Evolutionary conservation across 2,329 filamentous ascomycete genomes (phyloP).

Genomic region (Ophiosphaerella herpotricha): DNA sequence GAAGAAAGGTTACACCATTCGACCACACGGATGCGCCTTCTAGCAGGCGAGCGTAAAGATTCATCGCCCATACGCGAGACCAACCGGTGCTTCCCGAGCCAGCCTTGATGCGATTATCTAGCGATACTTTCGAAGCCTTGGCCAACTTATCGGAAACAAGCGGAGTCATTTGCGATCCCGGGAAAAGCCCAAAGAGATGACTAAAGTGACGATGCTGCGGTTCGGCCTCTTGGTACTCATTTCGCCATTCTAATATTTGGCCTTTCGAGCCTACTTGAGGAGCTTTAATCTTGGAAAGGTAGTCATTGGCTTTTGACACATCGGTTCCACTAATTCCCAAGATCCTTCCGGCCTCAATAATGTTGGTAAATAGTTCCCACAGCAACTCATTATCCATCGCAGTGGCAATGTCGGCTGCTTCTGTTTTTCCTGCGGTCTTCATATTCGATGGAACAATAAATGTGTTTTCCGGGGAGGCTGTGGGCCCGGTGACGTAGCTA

Average conservation of each 20-base stretch:
- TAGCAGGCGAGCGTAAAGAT: conserved; percentile 54
- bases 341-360: conserved; percentile 14
- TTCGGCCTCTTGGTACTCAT: conserved; percentile 48
- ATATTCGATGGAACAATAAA: conserved; percentile 25
- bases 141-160: conserved; percentile 39
- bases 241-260: conserved; percentile 23
- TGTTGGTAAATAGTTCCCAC: conserved; percentile 45
- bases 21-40: conserved; percentile 35
- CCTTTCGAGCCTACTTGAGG: conserved; percentile 14
- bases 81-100: conserved; percentile 55
- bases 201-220: conserved; percentile 58
- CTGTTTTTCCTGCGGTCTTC: conserved; percentile 20
- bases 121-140: conserved; percentile 34
- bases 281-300: conserved; percentile 1
- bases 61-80: conserved; percentile 58
- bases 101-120: conserved; percentile 34
- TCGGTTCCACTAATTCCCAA: background rate
- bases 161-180: conserved; percentile 49
- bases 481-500: conserved; percentile 43
- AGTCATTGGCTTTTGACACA: background rate
- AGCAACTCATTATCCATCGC: conserved; percentile 56
- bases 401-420: conserved; percentile 30
- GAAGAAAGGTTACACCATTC: conserved; percentile 33
- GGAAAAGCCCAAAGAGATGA: conserved; percentile 56
- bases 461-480: conserved; percentile 47